These are phyloP conservation scores for Magnusiomyces ingens DNA, from an alignment of 1,139 yeast species.

Conservation along the genomic window DNA sequence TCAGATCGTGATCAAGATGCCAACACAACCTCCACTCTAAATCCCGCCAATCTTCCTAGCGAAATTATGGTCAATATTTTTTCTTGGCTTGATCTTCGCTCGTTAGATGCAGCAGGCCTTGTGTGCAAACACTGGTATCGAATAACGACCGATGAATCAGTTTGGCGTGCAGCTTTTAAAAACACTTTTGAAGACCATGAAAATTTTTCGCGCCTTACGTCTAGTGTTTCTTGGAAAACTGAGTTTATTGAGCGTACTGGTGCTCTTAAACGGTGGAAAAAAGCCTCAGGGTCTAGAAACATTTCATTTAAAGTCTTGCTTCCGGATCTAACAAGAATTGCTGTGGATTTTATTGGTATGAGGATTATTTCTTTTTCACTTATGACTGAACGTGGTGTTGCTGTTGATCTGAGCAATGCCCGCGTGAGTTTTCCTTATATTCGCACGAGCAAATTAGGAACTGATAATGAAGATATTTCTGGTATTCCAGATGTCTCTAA, in stretches of 20 bases:
- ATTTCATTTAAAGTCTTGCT: slow-evolving; percentile 28
- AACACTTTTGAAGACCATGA: slow-evolving; percentile 19
- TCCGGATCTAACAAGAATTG: slow-evolving; percentile 23
- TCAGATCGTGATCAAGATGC: slow-evolving; percentile 8
- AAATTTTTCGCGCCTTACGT: slow-evolving; percentile 26
- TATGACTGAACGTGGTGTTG: slow-evolving; percentile 25
- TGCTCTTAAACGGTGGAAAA: slow-evolving; percentile 28
- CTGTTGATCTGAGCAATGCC: slow-evolving; percentile 33
- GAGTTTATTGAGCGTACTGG: slow-evolving; percentile 28
- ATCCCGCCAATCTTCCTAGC: slow-evolving; percentile 24
- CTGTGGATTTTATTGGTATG: slow-evolving; percentile 26
- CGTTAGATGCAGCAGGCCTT: slow-evolving; percentile 28
- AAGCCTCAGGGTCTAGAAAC: slow-evolving; percentile 23
- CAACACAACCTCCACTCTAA: slow-evolving; percentile 6
- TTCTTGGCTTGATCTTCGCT: slow-evolving; percentile 26
- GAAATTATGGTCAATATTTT: slow-evolving; percentile 35
- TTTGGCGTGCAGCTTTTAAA: slow-evolving; percentile 30
- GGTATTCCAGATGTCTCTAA: slow-evolving; percentile 27
- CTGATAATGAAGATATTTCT: slow-evolving; percentile 1
- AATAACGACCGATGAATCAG: slow-evolving; percentile 28
- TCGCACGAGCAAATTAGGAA: slow-evolving; percentile 19
- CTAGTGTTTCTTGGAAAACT: slow-evolving; percentile 29
- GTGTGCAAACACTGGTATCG: slow-evolving; percentile 32
- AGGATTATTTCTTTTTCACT: slow-evolving; percentile 26
- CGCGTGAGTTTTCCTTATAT: slow-evolving; percentile 28